phyloP scores from a whole-genome alignment of 1,284 basidiomycete genomes.

The Cutaneotrichosporon sp. region DNA sequence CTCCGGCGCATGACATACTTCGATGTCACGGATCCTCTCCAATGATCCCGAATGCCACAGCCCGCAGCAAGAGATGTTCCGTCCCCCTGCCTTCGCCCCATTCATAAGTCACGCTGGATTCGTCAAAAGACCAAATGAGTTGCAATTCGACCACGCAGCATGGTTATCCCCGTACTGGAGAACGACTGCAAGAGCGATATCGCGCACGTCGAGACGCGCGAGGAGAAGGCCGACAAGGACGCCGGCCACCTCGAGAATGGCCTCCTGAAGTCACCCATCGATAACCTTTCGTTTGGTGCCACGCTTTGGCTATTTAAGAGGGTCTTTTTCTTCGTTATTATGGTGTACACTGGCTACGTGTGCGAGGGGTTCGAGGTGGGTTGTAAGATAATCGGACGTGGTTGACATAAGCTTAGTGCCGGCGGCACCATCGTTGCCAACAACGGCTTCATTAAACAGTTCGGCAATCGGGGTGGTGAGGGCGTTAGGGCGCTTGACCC shows the following conservation, averaged over 20 bases:
- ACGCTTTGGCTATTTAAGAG: conserved; percentile 23
- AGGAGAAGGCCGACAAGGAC: neutral
- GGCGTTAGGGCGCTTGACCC: conserved; percentile 11
- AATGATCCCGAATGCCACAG: too few relatives aligned
- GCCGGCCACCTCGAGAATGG: neutral
- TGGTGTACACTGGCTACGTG: conserved; percentile 22
- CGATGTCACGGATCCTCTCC: too few relatives aligned
- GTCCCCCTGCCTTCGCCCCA: too few relatives aligned
- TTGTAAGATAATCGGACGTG: neutral
- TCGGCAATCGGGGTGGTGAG: conserved; percentile 3
- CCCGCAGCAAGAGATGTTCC: too few relatives aligned
- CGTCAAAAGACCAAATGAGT: too few relatives aligned
- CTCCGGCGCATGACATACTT: too few relatives aligned
- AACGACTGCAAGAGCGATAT: too few relatives aligned
- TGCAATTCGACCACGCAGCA: too few relatives aligned
- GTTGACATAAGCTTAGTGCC: conserved; percentile 10
- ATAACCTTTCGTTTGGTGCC: conserved; percentile 17
- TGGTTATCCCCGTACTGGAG: too few relatives aligned
- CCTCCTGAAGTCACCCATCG: conserved; percentile 20
- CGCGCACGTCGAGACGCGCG: neutral
- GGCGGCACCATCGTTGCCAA: conserved; percentile 17
- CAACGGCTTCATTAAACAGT: conserved; percentile 19
- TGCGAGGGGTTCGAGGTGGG: conserved; percentile 22
- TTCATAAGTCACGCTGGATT: too few relatives aligned
- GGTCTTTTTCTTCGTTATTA: conserved; percentile 12